phyloP scores from a whole-genome alignment of 2,329 filamentous ascomycete genomes.

The Aureobasidium sp. region DNA sequence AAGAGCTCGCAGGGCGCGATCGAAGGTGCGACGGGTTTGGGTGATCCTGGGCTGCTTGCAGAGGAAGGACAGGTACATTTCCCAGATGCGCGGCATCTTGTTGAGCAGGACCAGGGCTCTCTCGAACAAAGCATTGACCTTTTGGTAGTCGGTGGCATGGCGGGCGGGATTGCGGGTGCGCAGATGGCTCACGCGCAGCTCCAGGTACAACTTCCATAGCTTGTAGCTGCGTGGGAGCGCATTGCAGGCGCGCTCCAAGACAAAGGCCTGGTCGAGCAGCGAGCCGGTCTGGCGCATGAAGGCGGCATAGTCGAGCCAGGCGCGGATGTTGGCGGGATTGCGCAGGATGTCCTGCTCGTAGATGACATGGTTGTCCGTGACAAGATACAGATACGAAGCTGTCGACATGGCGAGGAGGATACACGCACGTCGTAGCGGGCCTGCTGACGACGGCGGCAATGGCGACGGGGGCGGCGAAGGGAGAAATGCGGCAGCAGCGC shows the following conservation, averaged over 20 bases:
- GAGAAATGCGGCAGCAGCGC: not conserved
- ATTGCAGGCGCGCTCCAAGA: conserved; percentile 81
- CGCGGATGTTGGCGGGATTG: conserved; percentile 75
- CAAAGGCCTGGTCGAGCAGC: conserved; percentile 73
- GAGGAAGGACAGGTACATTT: conserved; percentile 89
- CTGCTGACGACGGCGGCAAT: not conserved
- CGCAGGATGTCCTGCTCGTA: conserved; percentile 95
- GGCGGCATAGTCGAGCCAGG: conserved; percentile 90
- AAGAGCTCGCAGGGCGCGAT: conserved; percentile 80
- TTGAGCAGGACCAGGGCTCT: conserved; percentile 85
- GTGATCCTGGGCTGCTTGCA: conserved; percentile 89
- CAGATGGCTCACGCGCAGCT: conserved; percentile 59
- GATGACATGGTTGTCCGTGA: conserved; percentile 80
- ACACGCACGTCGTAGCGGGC: not conserved
- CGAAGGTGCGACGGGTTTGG: conserved; percentile 76
- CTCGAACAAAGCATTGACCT: conserved; percentile 93
- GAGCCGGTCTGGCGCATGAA: conserved; percentile 84
- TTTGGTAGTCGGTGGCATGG: conserved; percentile 72
- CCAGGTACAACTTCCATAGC: conserved; percentile 95
- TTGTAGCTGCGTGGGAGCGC: conserved; percentile 94
- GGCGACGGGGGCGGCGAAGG: not conserved
- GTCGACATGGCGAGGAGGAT: conserved; percentile 17
- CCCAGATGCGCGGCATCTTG: conserved; percentile 98
- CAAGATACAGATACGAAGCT: conserved; percentile 28
- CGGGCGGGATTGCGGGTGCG: conserved; percentile 72